phyloP scores from a whole-genome alignment of 495 filamentous ascomycete species.

The Aspergillus carlsbadensis region DNA sequence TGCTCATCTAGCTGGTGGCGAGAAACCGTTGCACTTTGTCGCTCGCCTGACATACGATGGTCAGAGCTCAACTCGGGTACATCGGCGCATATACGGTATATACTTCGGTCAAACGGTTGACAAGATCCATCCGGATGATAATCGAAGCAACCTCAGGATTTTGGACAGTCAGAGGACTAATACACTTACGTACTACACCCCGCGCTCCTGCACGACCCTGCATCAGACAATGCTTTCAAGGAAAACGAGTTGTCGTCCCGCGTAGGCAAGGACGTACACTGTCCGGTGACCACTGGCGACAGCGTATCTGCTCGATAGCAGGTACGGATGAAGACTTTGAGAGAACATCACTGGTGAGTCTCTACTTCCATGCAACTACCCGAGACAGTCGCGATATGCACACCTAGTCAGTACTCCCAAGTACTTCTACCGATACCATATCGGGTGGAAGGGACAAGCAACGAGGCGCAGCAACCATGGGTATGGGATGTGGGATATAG shows the following conservation, averaged over 20 bases:
- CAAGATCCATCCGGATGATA: neutral
- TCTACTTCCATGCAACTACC: conserved; percentile 17
- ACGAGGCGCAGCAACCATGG: neutral
- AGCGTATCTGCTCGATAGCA: neutral
- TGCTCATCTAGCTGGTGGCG: no score
- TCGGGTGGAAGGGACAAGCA: neutral
- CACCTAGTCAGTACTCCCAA: neutral
- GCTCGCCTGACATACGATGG: no score
- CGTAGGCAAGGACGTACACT: neutral
- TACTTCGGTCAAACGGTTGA: no score
- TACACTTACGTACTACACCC: neutral
- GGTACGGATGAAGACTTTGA: neutral
- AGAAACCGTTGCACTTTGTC: no score
- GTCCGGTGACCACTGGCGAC: conserved; percentile 9
- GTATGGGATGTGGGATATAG: no score
- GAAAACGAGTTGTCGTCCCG: neutral
- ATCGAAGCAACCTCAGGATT: neutral
- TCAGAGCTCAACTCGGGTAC: no score
- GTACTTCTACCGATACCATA: neutral
- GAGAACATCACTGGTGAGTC: neutral
- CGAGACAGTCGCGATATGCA: conserved; percentile 11
- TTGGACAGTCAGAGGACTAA: neutral
- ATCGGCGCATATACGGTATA: no score
- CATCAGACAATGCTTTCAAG: conserved; percentile 1
- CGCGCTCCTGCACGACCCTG: conserved; percentile 13